Evolutionary conservation across 1,284 basidiomycete genomes (phyloP).

Genomic region (Melampsora larici-populina): DNA sequence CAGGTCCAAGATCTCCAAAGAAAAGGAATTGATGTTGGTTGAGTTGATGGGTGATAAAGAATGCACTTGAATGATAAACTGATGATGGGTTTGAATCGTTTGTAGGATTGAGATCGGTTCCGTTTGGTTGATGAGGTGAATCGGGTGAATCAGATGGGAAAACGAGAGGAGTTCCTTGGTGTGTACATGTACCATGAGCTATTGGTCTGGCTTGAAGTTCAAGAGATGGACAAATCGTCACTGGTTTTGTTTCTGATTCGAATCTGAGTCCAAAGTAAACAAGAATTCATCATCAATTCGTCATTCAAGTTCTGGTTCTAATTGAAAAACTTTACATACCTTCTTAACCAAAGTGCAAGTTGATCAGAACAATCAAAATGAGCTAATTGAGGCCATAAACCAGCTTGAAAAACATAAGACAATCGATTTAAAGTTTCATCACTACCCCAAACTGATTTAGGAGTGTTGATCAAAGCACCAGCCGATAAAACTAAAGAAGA

Average conservation of each 20-base stretch:
- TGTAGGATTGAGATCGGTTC: slow-evolving; percentile 44
- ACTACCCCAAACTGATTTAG: not conserved
- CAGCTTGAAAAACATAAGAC: slow-evolving; percentile 47
- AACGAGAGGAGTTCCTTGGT: slow-evolving; percentile 58
- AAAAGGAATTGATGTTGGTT: slow-evolving; percentile 68
- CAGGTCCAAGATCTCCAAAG: slow-evolving; percentile 71
- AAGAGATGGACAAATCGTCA: no score
- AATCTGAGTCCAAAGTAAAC: no score
- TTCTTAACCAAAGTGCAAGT: slow-evolving; percentile 42
- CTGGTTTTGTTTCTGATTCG: no score
- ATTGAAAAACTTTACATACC: slow-evolving; percentile 67
- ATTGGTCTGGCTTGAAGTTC: no score
- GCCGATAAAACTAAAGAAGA: slow-evolving; percentile 48
- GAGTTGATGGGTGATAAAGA: slow-evolving; percentile 67
- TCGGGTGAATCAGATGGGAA: slow-evolving; percentile 5
- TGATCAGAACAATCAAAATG: not conserved
- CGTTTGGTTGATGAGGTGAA: not conserved
- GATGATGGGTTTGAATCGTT: slow-evolving; percentile 49
- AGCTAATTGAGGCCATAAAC: slow-evolving; percentile 50
- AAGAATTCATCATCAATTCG: no score
- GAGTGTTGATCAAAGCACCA: slow-evolving; percentile 37
- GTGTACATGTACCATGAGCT: slow-evolving; percentile 50
- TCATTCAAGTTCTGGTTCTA: no score
- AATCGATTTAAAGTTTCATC: slow-evolving; percentile 31
- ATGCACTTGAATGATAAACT: slow-evolving; percentile 67